Evolutionary conservation across 495 filamentous ascomycete genomes (phyloP).

Genomic region (Daldinia caldariorum): DNA sequence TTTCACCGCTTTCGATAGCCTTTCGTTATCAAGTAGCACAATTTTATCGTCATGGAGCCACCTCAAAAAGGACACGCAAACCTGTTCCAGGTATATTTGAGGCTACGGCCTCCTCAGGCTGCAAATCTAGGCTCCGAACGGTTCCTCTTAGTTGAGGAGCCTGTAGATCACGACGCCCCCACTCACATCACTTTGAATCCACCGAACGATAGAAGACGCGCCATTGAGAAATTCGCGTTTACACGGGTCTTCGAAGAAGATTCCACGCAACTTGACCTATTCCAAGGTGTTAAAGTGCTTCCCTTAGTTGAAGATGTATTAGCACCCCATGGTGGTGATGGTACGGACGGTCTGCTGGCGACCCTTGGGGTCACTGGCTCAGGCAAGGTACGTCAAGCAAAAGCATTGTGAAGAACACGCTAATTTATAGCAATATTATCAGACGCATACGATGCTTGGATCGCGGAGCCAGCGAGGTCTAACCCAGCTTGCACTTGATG

Average conservation of each 20-base stretch:
- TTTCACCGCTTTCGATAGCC: conserved; percentile 19
- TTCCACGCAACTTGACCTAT: conserved; percentile 84
- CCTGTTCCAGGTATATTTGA: conserved; percentile 92
- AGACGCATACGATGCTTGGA: conserved; percentile 98
- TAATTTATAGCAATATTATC: conserved; percentile 13
- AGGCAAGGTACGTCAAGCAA: conserved; percentile 75
- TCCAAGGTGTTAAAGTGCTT: conserved; percentile 81
- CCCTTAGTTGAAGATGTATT: conserved; percentile 82
- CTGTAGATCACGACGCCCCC: conserved; percentile 61
- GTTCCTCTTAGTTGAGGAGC: conserved; percentile 79
- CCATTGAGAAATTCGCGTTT: conserved; percentile 93
- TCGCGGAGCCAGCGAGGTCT: conserved; percentile 86
- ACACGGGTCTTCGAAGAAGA: conserved; percentile 92
- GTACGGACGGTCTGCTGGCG: conserved; percentile 88
- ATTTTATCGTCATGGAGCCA: conserved; percentile 39
- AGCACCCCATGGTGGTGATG: conserved; percentile 70
- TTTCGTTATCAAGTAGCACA: conserved; percentile 11
- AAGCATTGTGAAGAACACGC: not conserved
- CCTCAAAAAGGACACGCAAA: conserved; percentile 53
- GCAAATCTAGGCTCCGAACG: conserved; percentile 64
- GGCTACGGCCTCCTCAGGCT: conserved; percentile 77
- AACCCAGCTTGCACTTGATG: conserved; percentile 89
- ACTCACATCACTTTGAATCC: conserved; percentile 91
- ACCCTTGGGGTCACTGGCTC: conserved; percentile 95
- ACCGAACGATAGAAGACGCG: conserved; percentile 82